Evolutionary conservation across 1,284 basidiomycete species (phyloP), one percentile per base, ranked within the genome.

Genomic region (Paramarasmius palmivorus): DNA sequence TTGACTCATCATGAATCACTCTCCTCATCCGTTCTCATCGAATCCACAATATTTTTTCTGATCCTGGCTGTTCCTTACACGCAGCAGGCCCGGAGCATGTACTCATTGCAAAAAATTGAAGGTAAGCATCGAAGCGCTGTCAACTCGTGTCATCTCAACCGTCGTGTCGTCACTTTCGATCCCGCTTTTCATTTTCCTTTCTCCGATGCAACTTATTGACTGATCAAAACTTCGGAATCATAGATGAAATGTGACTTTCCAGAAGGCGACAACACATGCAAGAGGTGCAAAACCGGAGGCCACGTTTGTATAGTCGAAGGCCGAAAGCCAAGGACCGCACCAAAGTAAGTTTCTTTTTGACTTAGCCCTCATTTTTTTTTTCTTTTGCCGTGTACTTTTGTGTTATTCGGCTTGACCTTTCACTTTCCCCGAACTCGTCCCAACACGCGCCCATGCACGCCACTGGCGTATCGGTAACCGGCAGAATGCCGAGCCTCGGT

Each of bases 231-330:
- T 38, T 53, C 46, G 47, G 49, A 39, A 46, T 53, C 14, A 29
- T 47, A 91, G 87, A 91, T 91, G 88, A 89, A 86, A 74, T 91
- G 89, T 69, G 84, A 84, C 61, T 90, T 90, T 65, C 84, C 84
- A 42, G 73, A 73, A 59, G 74, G 77, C 57, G 83, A 86, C 49
- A 84, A 83, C 65, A 82, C 84, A 34, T 91, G 88, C 70, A 84
- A 79, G 64, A 79, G 88, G 52, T 91, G 89, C 69, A 84, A 81
- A 61, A 62, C 76, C 23, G 79, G 81, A 49, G 83, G 85, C 1
- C 86, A 90, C 68, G 75, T 80, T 45, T 92, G 90, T 67, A 82
- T 91, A 59, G 88, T 91, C 41, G 88, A 90, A 68, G 88, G 88
- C 40, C 78, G 90, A 57, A 91, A 89, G 71, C 85, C 81, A 52